phyloP scores from a whole-genome alignment of 352 stramenopile species.

The Phytophthora pseudosyringae region DNA sequence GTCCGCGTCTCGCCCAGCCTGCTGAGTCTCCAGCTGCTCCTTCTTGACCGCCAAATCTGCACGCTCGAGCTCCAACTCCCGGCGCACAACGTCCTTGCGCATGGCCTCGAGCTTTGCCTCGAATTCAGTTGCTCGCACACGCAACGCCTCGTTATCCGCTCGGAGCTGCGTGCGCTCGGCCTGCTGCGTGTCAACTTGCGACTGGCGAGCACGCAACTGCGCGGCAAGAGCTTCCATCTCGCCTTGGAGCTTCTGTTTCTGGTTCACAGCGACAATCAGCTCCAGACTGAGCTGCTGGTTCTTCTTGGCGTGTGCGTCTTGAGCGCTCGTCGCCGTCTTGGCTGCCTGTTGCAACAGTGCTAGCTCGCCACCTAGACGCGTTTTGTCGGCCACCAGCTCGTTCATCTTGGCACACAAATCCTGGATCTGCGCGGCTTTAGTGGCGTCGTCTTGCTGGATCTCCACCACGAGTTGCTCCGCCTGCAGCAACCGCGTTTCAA shows the following conservation, averaged over 20 bases:
- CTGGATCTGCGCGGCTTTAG: constrained; percentile 60
- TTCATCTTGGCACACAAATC: constrained; percentile 66
- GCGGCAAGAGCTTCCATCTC: constrained; percentile 41
- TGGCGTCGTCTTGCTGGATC: constrained; percentile 64
- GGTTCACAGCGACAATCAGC: constrained; percentile 70
- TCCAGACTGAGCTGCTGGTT: constrained; percentile 77
- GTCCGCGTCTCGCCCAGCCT: constrained; percentile 40
- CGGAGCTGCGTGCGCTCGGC: constrained; percentile 15
- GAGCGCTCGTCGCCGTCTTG: constrained; percentile 35
- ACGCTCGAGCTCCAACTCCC: constrained; percentile 59
- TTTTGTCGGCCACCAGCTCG: constrained; percentile 56
- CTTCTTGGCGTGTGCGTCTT: constrained; percentile 55
- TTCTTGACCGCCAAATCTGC: constrained; percentile 37
- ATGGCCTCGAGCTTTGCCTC: constrained; percentile 41
- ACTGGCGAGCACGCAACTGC: constrained; percentile 24
- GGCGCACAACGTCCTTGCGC: constrained; percentile 48
- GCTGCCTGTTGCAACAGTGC: constrained; percentile 43
- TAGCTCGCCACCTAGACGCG: constrained; percentile 41
- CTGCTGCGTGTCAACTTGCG: constrained; percentile 22
- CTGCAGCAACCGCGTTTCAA: constrained; percentile 66
- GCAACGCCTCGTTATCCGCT: constrained; percentile 33
- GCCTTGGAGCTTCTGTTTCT: constrained; percentile 54
- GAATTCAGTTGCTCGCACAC: constrained; percentile 16
- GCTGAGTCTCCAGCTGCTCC: constrained; percentile 45
- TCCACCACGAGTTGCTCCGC: constrained; percentile 69